Conservation (phyloP, 805 yeast genomes). For the Hanseniaspora hatyaiensis region DNA sequence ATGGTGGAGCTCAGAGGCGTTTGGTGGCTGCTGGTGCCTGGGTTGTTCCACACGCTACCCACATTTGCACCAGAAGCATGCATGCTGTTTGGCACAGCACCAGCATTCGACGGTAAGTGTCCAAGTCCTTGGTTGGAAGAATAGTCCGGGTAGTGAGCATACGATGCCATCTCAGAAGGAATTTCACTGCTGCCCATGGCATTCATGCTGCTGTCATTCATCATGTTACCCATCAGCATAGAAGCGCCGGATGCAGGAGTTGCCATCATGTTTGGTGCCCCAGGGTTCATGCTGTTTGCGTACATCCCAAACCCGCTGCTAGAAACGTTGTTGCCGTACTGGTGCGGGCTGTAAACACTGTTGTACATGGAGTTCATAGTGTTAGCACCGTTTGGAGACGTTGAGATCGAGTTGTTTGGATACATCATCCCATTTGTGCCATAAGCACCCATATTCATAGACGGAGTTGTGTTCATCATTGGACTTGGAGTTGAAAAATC, state of each 20-base stretch:
- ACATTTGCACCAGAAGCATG: too few relatives aligned
- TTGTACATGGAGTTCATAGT: not conserved
- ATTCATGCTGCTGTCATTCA: not conserved
- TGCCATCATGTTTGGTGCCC: not conserved
- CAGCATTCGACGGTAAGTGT: not conserved
- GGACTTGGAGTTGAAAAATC: constrained; percentile 1
- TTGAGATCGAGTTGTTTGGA: not conserved
- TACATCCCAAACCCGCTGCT: not conserved
- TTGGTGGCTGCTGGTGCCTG: too few relatives aligned
- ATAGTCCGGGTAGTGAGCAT: too few relatives aligned
- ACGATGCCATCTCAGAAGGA: too few relatives aligned
- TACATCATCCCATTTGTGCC: not conserved
- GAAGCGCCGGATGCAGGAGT: too few relatives aligned
- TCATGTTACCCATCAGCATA: too few relatives aligned
- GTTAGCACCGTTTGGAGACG: not conserved
- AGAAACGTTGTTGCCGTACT: not conserved
- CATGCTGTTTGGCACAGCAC: not conserved
- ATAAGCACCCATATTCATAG: not conserved
- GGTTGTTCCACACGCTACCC: not conserved
- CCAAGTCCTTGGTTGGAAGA: too few relatives aligned
- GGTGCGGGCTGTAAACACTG: not conserved
- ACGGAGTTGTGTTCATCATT: not conserved
- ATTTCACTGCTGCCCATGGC: not conserved
- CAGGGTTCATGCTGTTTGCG: not conserved
- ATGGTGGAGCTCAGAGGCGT: constrained; percentile 1